Evolutionary conservation across 225 moss, liverwort and hornwort species (phyloP).

Genomic region (Marchantia paleacea): DNA sequence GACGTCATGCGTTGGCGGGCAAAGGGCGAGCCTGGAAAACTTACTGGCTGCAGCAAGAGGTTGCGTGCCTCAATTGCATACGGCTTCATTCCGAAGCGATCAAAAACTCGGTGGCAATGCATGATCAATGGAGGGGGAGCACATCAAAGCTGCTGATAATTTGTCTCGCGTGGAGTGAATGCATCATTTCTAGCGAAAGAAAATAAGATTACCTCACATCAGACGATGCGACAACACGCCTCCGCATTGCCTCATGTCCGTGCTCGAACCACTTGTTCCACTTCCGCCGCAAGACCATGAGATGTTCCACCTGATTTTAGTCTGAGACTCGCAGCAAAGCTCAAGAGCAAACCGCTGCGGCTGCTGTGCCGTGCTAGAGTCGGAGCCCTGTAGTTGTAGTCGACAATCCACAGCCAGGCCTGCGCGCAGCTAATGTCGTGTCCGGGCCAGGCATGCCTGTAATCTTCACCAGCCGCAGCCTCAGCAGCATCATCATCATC

Average conservation of each 20-base stretch:
- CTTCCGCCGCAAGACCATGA: slow-evolving; percentile 1
- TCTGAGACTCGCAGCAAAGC: neutral
- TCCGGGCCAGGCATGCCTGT: neutral
- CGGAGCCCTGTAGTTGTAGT: neutral
- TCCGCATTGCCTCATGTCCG: slow-evolving; percentile 27
- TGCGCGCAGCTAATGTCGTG: neutral
- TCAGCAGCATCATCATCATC: neutral
- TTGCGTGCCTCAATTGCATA: neutral
- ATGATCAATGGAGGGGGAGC: no score
- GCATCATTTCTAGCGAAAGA: no score
- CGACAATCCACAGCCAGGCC: neutral
- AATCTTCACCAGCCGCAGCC: no score
- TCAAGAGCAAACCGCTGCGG: neutral
- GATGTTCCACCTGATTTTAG: neutral
- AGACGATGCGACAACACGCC: slow-evolving; percentile 19
- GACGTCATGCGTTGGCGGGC: no score
- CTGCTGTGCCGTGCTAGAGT: neutral
- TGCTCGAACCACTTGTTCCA: neutral
- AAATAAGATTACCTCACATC: slow-evolving; percentile 15
- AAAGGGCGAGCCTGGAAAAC: no score
- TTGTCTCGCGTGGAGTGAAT: neutral
- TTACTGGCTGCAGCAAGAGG: no score
- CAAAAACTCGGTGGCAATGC: neutral
- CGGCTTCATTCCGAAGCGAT: neutral
- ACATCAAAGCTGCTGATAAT: neutral